Conservation (phyloP, 1,284 basidiomycete genomes). For the Leccinum colubrinum region DNA sequence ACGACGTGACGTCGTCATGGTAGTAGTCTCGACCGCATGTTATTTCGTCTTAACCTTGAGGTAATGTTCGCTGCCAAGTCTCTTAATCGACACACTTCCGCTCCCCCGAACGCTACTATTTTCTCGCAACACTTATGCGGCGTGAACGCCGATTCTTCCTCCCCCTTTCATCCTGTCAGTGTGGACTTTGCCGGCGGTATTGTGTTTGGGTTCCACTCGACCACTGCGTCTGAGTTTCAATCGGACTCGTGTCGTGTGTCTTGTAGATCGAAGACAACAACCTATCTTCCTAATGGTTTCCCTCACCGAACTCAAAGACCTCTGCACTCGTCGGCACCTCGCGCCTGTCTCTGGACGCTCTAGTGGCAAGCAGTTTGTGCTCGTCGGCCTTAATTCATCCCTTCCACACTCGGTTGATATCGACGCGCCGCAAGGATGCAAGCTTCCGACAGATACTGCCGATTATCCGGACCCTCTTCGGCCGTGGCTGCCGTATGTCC, state of each 20-base stretch:
- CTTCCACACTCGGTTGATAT: not conserved
- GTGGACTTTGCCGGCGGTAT: not conserved
- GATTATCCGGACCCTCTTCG: not conserved
- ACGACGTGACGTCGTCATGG: too few species aligned
- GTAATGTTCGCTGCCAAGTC: too few species aligned
- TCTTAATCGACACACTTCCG: too few species aligned
- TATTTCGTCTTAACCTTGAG: too few species aligned
- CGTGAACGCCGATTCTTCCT: too few species aligned
- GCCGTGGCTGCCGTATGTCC: not conserved
- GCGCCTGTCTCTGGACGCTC: not conserved
- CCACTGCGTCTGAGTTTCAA: not conserved
- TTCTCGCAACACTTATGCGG: too few species aligned
- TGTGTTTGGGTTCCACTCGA: not conserved
- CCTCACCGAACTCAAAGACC: not conserved
- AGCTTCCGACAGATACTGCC: not conserved
- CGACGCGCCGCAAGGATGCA: not conserved
- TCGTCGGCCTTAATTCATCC: not conserved
- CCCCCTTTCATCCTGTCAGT: not conserved
- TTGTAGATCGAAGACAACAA: not conserved
- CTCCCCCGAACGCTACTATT: too few species aligned
- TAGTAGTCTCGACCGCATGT: too few species aligned
- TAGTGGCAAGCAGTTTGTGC: not conserved
- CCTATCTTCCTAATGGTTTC: not conserved
- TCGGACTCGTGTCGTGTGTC: not conserved
- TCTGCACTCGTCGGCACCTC: not conserved